These are phyloP conservation scores for Physocladia obscura DNA, from an alignment of 192 early-diverging fungal genomes.

Conservation along the genomic window DNA sequence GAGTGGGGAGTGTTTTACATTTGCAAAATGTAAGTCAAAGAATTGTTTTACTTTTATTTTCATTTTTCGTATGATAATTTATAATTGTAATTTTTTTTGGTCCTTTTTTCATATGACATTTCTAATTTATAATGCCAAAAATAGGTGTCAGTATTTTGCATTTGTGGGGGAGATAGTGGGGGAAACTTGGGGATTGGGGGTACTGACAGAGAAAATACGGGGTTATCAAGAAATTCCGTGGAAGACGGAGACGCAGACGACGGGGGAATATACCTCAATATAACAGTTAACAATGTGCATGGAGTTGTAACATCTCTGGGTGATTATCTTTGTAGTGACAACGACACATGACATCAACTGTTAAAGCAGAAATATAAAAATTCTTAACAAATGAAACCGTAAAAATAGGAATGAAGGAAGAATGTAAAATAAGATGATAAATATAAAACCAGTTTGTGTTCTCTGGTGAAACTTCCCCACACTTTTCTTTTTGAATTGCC, in stretches of 20 bases:
- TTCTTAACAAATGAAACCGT: background rate
- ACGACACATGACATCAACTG: background rate
- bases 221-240: too few relatives aligned
- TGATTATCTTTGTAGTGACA: background rate
- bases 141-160: constrained; percentile 18
- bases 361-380: background rate
- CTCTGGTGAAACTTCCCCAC: too few relatives aligned
- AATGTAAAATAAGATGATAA: background rate
- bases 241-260: background rate
- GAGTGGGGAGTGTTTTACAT: constrained; percentile 13
- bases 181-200: background rate
- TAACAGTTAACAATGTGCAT: constrained; percentile 7
- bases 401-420: background rate
- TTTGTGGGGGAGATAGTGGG: background rate
- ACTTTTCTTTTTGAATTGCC: background rate
- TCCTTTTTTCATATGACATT: background rate
- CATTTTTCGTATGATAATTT: background rate
- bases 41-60: background rate
- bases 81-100: background rate
- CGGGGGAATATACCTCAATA: constrained; percentile 13
- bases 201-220: too few relatives aligned
- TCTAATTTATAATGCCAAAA: too few relatives aligned
- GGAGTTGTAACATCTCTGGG: background rate
- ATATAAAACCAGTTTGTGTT: background rate
- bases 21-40: constrained; percentile 12